phyloP scores from a whole-genome alignment of 345 rosid genomes.

The Moricandia moricandioides region DNA sequence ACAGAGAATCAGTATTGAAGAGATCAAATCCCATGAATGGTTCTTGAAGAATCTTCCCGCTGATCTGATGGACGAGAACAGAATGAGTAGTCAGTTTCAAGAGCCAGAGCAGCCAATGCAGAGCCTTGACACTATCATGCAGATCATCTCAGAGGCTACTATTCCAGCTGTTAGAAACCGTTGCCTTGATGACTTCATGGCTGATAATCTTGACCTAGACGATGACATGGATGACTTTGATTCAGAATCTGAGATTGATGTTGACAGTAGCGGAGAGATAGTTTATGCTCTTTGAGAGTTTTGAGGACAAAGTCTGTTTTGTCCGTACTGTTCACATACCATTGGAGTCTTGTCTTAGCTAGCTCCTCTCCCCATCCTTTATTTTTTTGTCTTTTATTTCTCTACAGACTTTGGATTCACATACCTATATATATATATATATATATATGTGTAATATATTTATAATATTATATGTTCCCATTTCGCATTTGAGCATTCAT shows the following conservation, averaged over 20 bases:
- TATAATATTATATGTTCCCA: neutral
- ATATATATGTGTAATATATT: conserved; percentile 21
- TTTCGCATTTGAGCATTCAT: neutral
- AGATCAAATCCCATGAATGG: conserved; percentile 73
- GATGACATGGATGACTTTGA: conserved; percentile 86
- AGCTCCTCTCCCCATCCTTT: conserved; percentile 12
- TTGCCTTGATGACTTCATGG: conserved; percentile 38
- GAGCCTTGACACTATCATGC: conserved; percentile 81
- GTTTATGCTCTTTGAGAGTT: conserved; percentile 56
- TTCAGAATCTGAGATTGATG: conserved; percentile 76
- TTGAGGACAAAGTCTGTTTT: conserved; percentile 13
- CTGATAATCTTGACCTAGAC: conserved; percentile 51
- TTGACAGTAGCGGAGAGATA: conserved; percentile 93
- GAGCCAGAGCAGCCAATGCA: conserved; percentile 90
- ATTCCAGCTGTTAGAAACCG: conserved; percentile 64
- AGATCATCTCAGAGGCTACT: conserved; percentile 88
- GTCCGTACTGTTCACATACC: conserved; percentile 21
- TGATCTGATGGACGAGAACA: conserved; percentile 65
- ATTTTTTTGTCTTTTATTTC: neutral
- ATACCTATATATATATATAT: conserved; percentile 7
- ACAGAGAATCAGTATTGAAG: conserved; percentile 89
- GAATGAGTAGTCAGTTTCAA: conserved; percentile 57
- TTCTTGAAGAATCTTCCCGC: conserved; percentile 86
- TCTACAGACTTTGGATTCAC: conserved; percentile 25
- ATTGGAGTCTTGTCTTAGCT: conserved; percentile 28